Base-by-base conservation (phyloP, 345 rosid genomes). In the Sapria himalayana region DNA sequence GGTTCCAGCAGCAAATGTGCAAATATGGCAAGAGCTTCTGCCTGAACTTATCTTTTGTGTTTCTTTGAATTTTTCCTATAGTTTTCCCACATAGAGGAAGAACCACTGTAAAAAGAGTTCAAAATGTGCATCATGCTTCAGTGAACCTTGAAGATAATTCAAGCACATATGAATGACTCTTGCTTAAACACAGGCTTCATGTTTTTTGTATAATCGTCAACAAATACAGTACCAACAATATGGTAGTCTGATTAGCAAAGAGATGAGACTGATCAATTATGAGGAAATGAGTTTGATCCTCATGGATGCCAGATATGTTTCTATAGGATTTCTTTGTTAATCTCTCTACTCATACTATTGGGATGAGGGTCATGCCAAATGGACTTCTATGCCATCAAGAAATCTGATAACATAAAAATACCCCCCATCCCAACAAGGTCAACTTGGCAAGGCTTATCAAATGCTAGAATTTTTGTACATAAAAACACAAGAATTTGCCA, bases 401-500 rank as follows among this genome's bases (percentile, higher is more conserved):
- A 91, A 84, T 65, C 81, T 66, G 52, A 91, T 77, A 66, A 91
- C 79, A 74, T 84, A 91, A 57, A 62, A 51, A 57, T 91, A 95
- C 15, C 95, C 96, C 27, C 81, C 89, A 63, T 91, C 99, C 71
- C 80, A 23, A 91, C 93, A 44, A 91, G 85, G 63, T 91, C 99
- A 61, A 84, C 94, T 74, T 91, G 96, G 66, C 99, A 91, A 36
- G 99, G 80, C 99, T 91, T n/a, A n/a, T n/a, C n/a, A n/a, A n/a
- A n/a, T n/a, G n/a, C n/a, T n/a, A n/a, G n/a, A n/a, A n/a, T n/a
- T n/a, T n/a, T n/a, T n/a, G n/a, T n/a, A n/a, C n/a, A n/a, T n/a
- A n/a, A n/a, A n/a, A n/a, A n/a, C n/a, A n/a, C n/a, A n/a, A n/a
- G n/a, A n/a, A n/a, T n/a, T n/a, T n/a, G n/a, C n/a, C n/a, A n/a